phyloP scores from a whole-genome alignment of 2,329 filamentous ascomycete genomes.

The Exophiala calicioides region DNA sequence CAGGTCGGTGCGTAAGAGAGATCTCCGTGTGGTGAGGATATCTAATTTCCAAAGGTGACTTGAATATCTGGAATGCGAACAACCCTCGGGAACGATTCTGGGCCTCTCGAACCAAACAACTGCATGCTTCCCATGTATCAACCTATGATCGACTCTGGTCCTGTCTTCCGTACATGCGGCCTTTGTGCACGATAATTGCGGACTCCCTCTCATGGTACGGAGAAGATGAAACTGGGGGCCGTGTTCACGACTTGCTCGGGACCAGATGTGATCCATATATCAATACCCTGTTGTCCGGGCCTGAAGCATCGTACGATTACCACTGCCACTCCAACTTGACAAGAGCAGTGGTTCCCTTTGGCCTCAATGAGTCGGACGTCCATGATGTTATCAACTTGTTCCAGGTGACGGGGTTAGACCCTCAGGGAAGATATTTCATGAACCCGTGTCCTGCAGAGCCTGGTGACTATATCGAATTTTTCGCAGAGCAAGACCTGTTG shows the following conservation, averaged over 20 bases:
- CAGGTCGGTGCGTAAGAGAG: conserved; percentile 57
- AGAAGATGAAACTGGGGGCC: conserved; percentile 62
- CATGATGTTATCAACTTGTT: conserved; percentile 87
- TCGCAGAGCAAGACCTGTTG: conserved; percentile 76
- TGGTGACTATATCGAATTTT: conserved; percentile 68
- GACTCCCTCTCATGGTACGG: conserved; percentile 67
- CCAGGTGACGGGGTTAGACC: conserved; percentile 77
- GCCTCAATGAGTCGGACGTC: conserved; percentile 70
- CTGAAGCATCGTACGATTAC: conserved; percentile 65
- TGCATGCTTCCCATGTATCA: conserved; percentile 73
- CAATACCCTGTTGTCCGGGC: conserved; percentile 69
- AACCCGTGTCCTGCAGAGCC: conserved; percentile 49
- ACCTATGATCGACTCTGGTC: conserved; percentile 76
- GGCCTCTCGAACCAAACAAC: conserved; percentile 75
- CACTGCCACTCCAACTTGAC: conserved; percentile 83
- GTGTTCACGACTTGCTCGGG: conserved; percentile 76
- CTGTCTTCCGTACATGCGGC: conserved; percentile 73
- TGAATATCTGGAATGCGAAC: conserved; percentile 77
- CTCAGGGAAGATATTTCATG: conserved; percentile 75
- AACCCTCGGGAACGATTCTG: conserved; percentile 82
- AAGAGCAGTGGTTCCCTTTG: conserved; percentile 68
- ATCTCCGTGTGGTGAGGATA: background rate
- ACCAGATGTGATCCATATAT: conserved; percentile 86
- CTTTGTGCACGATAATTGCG: conserved; percentile 64
- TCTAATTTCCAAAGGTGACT: conserved; percentile 56